A percentile compares a stretch with the other conserved stretches of the same genome.
Conservation (phyloP, 495 filamentous ascomycete genomes). For the Tuber magnatum region DNA sequence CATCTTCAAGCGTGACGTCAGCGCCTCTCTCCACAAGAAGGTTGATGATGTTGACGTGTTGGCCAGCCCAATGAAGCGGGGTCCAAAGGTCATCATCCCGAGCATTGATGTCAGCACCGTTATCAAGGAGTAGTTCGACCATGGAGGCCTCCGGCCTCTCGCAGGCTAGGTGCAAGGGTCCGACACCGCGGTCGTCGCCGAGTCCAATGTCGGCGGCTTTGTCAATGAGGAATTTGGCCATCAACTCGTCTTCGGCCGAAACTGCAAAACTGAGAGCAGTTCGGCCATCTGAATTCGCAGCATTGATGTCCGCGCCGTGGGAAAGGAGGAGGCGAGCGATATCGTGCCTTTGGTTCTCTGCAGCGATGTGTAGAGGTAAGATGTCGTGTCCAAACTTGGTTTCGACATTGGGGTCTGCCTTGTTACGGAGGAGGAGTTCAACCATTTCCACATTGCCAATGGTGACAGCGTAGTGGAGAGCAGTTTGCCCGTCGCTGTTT, state of each 20-base stretch:
- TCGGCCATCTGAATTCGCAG: slow-evolving; percentile 14
- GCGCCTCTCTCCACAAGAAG: not conserved
- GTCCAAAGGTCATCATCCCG: not conserved
- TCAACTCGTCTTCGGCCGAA: not conserved
- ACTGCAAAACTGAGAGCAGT: slow-evolving; percentile 35
- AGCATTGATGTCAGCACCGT: not conserved
- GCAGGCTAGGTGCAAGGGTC: not conserved
- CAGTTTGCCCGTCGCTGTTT: slow-evolving; percentile 42
- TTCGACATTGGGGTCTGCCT: slow-evolving; percentile 28
- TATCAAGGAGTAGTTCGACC: not conserved
- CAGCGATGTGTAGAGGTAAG: not conserved
- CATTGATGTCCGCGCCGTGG: slow-evolving; percentile 7
- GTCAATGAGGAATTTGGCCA: not conserved
- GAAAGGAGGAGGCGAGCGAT: slow-evolving; percentile 1
- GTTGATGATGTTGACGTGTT: not conserved
- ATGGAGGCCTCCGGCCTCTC: not conserved
- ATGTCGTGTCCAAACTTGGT: not conserved
- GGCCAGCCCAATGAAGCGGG: not conserved
- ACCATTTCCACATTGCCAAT: slow-evolving; percentile 34
- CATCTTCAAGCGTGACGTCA: not conserved
- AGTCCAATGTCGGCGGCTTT: not conserved
- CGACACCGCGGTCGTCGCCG: not conserved
- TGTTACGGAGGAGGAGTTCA: slow-evolving; percentile 39
- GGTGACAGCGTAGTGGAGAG: slow-evolving; percentile 42
- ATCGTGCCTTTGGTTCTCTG: not conserved